phyloP scores from a whole-genome alignment of 345 rosid species.

The Eucalyptus sp. region DNA sequence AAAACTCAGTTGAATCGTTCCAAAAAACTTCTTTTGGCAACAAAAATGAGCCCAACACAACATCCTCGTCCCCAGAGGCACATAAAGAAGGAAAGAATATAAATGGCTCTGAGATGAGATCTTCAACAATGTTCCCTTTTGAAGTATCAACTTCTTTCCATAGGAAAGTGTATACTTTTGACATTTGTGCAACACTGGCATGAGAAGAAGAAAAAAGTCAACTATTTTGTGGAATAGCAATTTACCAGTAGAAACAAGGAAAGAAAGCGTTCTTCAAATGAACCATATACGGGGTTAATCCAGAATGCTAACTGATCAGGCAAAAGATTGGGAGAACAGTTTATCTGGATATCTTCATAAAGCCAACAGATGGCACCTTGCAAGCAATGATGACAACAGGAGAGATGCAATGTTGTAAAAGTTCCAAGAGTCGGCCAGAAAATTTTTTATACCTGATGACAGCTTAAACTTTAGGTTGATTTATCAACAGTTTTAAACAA shows the following conservation, averaged over 20 bases:
- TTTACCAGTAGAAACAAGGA: neutral
- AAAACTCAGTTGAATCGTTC: constrained; percentile 53
- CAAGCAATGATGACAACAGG: neutral
- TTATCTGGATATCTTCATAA: neutral
- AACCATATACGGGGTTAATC: neutral
- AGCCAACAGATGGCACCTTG: neutral
- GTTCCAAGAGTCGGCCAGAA: neutral
- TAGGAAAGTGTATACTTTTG: constrained; percentile 56
- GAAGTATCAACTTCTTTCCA: constrained; percentile 55
- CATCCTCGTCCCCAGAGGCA: constrained; percentile 30
- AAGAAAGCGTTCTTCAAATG: neutral
- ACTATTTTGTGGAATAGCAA: neutral
- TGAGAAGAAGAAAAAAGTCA: neutral
- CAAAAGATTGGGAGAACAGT: neutral
- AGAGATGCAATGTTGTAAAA: neutral
- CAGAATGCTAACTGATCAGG: neutral
- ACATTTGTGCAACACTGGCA: constrained; percentile 68
- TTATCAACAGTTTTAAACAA: neutral
- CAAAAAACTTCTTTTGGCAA: constrained; percentile 59
- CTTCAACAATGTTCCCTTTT: constrained; percentile 27
- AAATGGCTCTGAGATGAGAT: constrained; percentile 37
- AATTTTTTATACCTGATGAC: neutral
- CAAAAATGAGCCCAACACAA: constrained; percentile 47
- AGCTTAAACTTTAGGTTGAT: neutral
- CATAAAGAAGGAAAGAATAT: constrained; percentile 54